Evolutionary conservation across 176 grass and related monocot species (phyloP).

Genomic region (Hordeum marinum): DNA sequence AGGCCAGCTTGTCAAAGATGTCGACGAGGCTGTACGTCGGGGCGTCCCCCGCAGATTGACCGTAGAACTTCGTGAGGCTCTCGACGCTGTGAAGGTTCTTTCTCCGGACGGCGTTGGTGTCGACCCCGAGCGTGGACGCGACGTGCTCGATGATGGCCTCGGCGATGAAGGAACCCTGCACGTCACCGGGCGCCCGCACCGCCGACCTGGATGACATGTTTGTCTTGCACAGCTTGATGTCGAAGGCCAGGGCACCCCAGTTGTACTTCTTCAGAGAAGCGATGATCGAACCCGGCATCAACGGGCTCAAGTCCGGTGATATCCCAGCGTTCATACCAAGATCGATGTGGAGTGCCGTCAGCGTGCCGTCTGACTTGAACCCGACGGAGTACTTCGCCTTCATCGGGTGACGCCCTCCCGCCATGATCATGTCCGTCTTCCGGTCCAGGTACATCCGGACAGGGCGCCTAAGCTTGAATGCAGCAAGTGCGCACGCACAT

Average conservation of each 20-base stretch:
- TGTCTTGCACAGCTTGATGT: constrained; percentile 75
- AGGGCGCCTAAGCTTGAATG: constrained; percentile 58
- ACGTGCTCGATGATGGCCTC: constrained; percentile 90
- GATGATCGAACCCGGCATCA: background rate
- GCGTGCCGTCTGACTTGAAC: constrained; percentile 80
- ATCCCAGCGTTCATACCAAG: constrained; percentile 61
- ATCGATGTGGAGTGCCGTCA: constrained; percentile 60
- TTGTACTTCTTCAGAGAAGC: constrained; percentile 78
- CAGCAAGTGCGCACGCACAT: constrained; percentile 57
- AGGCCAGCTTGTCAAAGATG: constrained; percentile 66
- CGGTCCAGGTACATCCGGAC: constrained; percentile 79
- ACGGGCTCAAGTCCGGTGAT: constrained; percentile 40
- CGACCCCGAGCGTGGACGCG: constrained; percentile 39
- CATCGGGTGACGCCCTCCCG: constrained; percentile 74
- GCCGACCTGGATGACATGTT: constrained; percentile 61
- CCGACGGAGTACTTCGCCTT: constrained; percentile 66
- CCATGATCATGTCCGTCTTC: constrained; percentile 74
- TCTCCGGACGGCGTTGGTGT: constrained; percentile 52
- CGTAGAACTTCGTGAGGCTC: constrained; percentile 54
- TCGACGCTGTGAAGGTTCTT: constrained; percentile 73
- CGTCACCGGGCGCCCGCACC: constrained; percentile 66
- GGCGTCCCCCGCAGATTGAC: constrained; percentile 25
- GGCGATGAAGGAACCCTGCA: constrained; percentile 81
- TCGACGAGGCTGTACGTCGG: constrained; percentile 62
- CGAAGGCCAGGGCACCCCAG: constrained; percentile 65